phyloP scores from a whole-genome alignment of 345 rosid species.

The Ailanthus altissimus region DNA sequence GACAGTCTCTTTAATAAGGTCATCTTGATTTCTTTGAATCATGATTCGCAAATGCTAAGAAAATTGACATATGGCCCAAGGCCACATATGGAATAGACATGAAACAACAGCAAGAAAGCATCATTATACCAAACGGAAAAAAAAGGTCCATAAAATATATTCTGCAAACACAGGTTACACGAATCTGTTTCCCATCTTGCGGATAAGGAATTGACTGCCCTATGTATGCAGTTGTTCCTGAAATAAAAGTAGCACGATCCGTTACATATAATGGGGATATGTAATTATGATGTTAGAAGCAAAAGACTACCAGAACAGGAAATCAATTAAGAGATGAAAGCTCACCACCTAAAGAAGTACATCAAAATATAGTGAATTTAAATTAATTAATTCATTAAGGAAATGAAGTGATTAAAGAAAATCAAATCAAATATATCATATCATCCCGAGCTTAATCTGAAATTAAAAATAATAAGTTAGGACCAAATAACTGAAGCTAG shows the following conservation, averaged over 20 bases:
- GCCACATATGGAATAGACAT: not conserved
- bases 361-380: no score
- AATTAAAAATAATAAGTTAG: not conserved
- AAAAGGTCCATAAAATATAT: slow-evolving; percentile 1
- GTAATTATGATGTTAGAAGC: not conserved
- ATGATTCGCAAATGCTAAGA: not conserved
- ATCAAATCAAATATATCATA: not conserved
- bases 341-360: not conserved
- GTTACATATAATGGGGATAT: not conserved
- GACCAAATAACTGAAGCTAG: not conserved
- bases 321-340: not conserved
- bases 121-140: not conserved
- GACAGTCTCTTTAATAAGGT: slow-evolving; percentile 1
- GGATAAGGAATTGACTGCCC: slow-evolving; percentile 77
- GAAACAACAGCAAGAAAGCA: not conserved
- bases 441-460: not conserved
- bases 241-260: slow-evolving; percentile 24
- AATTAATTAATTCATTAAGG: no score
- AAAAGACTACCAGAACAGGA: not conserved
- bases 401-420: no score
- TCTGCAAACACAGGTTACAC: slow-evolving; percentile 10
- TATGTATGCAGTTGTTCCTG: slow-evolving; percentile 70
- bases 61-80: not conserved
- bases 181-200: slow-evolving; percentile 79
- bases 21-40: not conserved